These are phyloP conservation scores for Cyclotella choctawhatcheeana DNA, from an alignment of 108 stramenopile species.

Conservation along the genomic window DNA sequence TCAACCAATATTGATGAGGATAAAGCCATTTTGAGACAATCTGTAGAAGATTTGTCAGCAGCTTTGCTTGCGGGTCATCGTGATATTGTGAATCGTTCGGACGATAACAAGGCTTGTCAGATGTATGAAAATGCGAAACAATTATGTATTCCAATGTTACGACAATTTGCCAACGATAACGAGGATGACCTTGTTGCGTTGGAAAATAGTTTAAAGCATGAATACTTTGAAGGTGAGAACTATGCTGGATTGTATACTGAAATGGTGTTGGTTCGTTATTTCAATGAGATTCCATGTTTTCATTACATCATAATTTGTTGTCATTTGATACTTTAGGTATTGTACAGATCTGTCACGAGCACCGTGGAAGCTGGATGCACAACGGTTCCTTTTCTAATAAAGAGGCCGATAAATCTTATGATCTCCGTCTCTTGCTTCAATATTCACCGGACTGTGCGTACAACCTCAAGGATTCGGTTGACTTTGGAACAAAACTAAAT, in stretches of 20 bases:
- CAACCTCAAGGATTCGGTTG: conserved; percentile 22
- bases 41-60: conserved; percentile 35
- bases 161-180: conserved; percentile 31
- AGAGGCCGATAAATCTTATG: conserved; percentile 27
- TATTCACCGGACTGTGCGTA: conserved; percentile 14
- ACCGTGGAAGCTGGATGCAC: conserved; percentile 41
- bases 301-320: neutral
- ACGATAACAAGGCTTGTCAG: conserved; percentile 7
- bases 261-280: no score
- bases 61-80: conserved; percentile 25
- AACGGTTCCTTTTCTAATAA: conserved; percentile 24
- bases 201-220: conserved; percentile 32
- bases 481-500: conserved; percentile 27
- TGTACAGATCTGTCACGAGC: conserved; percentile 54
- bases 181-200: conserved; percentile 35
- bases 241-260: neutral
- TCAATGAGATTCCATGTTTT: no score
- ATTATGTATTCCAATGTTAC: conserved; percentile 32
- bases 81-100: conserved; percentile 8
- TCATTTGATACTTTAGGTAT: conserved; percentile 19
- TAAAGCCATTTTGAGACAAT: conserved; percentile 1
- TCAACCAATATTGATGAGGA: conserved; percentile 14
- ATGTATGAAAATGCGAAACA: conserved; percentile 39
- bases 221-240: conserved; percentile 30
- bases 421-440: conserved; percentile 29